Percentiles rank a stretch among this genome's conserved stretches.
phyloP scores from a whole-genome alignment of 2,329 filamentous ascomycete genomes.

The Ophidiomyces ophidiicola region DNA sequence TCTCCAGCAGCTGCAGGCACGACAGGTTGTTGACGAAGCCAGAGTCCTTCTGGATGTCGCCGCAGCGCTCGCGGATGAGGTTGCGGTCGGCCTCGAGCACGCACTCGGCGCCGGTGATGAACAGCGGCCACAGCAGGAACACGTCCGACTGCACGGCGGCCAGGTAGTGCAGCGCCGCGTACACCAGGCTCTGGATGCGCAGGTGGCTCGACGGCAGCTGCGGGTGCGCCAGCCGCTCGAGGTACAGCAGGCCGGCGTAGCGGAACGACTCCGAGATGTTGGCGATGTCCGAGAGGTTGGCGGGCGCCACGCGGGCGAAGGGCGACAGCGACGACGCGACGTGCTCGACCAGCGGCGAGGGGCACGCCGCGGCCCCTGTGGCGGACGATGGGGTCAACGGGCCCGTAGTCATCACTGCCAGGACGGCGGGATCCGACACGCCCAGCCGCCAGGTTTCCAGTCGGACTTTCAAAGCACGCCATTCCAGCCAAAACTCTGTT shows the following conservation, averaged over 20 bases:
- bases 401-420: not conserved
- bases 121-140: slow-evolving; percentile 85
- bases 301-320: slow-evolving; percentile 34
- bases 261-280: slow-evolving; percentile 85
- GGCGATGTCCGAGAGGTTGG: slow-evolving; percentile 59
- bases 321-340: slow-evolving; percentile 17
- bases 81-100: slow-evolving; percentile 67
- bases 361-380: slow-evolving; percentile 12
- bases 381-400: not conserved
- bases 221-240: slow-evolving; percentile 72
- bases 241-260: slow-evolving; percentile 78
- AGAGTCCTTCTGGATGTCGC: slow-evolving; percentile 74
- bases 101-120: slow-evolving; percentile 81
- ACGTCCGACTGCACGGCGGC: slow-evolving; percentile 71
- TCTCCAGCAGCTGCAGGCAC: slow-evolving; percentile 72
- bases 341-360: slow-evolving; percentile 22
- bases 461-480: slow-evolving; percentile 63
- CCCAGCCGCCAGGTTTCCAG: slow-evolving; percentile 69
- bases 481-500: slow-evolving; percentile 56
- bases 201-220: slow-evolving; percentile 58
- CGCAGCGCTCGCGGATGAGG: slow-evolving; percentile 66
- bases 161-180: slow-evolving; percentile 71
- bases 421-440: slow-evolving; percentile 1
- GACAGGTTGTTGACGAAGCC: slow-evolving; percentile 91
- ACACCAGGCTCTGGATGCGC: slow-evolving; percentile 72